phyloP scores from a whole-genome alignment of 495 filamentous ascomycete genomes.

The Tetracladium marchalianum region DNA sequence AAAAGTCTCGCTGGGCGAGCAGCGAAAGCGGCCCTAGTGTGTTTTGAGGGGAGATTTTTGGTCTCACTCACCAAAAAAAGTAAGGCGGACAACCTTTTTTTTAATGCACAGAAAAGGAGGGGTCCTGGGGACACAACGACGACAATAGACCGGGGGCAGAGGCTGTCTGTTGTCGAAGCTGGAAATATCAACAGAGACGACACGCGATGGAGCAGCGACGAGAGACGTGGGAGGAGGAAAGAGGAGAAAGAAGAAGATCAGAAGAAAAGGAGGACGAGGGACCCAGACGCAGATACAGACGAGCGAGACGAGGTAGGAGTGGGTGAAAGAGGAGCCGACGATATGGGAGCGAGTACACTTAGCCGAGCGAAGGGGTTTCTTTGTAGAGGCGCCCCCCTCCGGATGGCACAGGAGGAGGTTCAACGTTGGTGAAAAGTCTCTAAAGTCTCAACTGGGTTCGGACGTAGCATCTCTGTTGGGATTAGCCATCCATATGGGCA shows the following conservation, averaged over 20 bases:
- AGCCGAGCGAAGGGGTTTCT: too few species aligned
- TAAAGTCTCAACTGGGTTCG: too few species aligned
- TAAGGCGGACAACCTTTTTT: slow-evolving; percentile 6
- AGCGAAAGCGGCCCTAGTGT: background rate
- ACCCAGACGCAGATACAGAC: slow-evolving; percentile 4
- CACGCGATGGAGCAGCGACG: slow-evolving; percentile 11
- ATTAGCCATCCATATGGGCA: too few species aligned
- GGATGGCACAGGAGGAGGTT: too few species aligned
- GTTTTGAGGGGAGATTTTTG: background rate
- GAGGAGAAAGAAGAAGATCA: slow-evolving; percentile 1
- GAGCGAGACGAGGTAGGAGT: slow-evolving; percentile 6
- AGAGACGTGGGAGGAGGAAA: slow-evolving; percentile 9
- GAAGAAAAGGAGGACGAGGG: slow-evolving; percentile 5
- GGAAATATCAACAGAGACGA: background rate
- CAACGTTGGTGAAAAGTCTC: too few species aligned
- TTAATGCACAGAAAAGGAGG: slow-evolving; percentile 14
- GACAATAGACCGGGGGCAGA: too few species aligned
- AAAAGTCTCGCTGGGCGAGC: background rate
- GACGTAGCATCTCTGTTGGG: too few species aligned
- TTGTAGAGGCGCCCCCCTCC: too few species aligned
- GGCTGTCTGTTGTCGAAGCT: slow-evolving; percentile 4
- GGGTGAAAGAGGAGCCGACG: too few species aligned
- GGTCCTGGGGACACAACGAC: slow-evolving; percentile 1
- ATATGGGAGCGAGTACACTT: too few species aligned
- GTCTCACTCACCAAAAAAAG: slow-evolving; percentile 13